A percentile compares a stretch with the other conserved stretches of the same genome.
phyloP scores from a whole-genome alignment of 352 stramenopile species.

The Globisporangium takayamanum region DNA sequence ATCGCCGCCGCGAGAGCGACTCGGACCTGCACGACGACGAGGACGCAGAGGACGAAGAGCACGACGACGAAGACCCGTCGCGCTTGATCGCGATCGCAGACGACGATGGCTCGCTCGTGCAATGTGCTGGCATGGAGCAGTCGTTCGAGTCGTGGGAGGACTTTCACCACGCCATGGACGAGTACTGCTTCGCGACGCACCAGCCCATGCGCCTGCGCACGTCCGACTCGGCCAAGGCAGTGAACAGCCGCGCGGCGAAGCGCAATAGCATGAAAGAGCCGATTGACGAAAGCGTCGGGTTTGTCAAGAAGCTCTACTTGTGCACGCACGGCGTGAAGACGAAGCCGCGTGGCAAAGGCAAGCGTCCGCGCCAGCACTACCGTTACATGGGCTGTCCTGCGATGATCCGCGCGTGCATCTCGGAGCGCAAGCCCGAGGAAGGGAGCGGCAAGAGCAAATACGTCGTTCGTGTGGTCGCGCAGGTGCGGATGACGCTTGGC shows the following conservation, averaged over 20 bases:
- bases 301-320: constrained; percentile 83
- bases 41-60: constrained; percentile 36
- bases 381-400: constrained; percentile 78
- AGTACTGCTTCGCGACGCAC: constrained; percentile 65
- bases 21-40: constrained; percentile 51
- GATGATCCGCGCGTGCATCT: constrained; percentile 82
- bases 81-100: constrained; percentile 45
- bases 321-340: constrained; percentile 83
- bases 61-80: constrained; percentile 27
- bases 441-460: constrained; percentile 63
- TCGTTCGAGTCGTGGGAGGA: constrained; percentile 81
- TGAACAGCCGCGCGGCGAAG: constrained; percentile 74
- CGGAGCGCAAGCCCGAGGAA: constrained; percentile 61
- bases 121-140: constrained; percentile 66
- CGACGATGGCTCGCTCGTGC: constrained; percentile 54
- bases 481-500: constrained; percentile 23
- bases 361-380: constrained; percentile 73
- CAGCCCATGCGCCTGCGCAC: constrained; percentile 78
- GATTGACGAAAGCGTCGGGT: constrained; percentile 81
- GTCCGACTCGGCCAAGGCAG: constrained; percentile 73
- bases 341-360: constrained; percentile 76
- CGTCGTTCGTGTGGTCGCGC: constrained; percentile 73
- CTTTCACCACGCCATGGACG: constrained; percentile 77
- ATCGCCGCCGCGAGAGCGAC: constrained; percentile 56
- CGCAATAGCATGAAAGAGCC: constrained; percentile 78